Base-by-base conservation (phyloP, 495 filamentous ascomycete species). In the Melanomma pulvis-pyrius region DNA sequence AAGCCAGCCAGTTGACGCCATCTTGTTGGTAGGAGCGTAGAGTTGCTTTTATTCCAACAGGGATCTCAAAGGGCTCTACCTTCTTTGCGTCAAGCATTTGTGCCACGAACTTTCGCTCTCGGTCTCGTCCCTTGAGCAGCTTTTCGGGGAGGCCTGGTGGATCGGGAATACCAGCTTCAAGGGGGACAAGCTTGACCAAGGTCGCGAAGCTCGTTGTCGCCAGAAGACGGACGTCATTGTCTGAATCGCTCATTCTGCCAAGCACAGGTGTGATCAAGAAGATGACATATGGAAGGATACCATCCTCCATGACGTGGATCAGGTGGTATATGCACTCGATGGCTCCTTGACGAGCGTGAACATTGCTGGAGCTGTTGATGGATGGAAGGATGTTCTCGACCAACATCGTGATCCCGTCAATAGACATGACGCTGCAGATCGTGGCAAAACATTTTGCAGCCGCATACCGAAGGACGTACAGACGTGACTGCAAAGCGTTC, bases 221-320 rank as follows among this genome's bases (percentile, higher is more conserved):
- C 60, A 98, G 89, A 24, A 98, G 84, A 44, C 94, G 87, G 56
- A 98, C 87, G 71, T 98, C 93, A 69, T 93, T 92, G 76, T 98
- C 93, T 0, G 93, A 94, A 75, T 98, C 94, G 74, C 93, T 97
- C 94, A 98, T 98, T n/a, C 94, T 87, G 41, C 94, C 94, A 56
- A 98, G 83, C 3, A 98, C 93, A 2, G 94, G 94, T n/a, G 97
- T 93, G 49, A 98, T 93, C 59, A 98, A 85, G 86, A 98, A 98
- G 70, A 98, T 97, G 60, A 98, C 94, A 76, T 98, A 98, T 9
- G 94, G 94, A 21, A 98, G 80, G 61, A 98, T 98, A 52, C 85
- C 84, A 71, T 97, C 96, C 62, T 96, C 94, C 94, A 98, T 98
- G 59, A 98, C 93, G 71, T 96, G 90, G 70, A 98, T 98, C 36